phyloP scores from a whole-genome alignment of 2,329 filamentous ascomycete species.

The Fonsecaea monophora region DNA sequence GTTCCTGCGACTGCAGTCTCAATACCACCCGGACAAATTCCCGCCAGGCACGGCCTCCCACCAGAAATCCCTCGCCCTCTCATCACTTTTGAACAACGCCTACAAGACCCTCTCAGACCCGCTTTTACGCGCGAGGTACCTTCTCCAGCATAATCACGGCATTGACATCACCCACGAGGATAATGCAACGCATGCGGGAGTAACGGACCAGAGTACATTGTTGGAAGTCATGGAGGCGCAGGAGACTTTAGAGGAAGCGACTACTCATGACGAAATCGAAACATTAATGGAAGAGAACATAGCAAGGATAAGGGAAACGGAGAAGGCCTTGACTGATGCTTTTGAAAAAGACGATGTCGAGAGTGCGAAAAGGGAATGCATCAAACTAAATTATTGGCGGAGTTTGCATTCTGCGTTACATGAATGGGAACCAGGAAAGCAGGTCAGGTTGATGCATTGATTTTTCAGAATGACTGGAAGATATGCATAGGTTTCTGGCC shows the following conservation, averaged over 20 bases:
- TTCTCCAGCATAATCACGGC: conserved; percentile 70
- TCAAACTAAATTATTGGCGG: conserved; percentile 86
- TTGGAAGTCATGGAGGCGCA: conserved; percentile 86
- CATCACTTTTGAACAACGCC: conserved; percentile 85
- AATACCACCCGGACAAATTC: conserved; percentile 59
- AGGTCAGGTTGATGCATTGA: conserved; percentile 64
- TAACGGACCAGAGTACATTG: conserved; percentile 73
- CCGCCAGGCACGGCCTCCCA: conserved; percentile 53
- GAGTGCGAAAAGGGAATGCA: conserved; percentile 72
- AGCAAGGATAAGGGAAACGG: conserved; percentile 67
- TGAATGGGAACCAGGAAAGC: conserved; percentile 81
- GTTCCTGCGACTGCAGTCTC: conserved; percentile 80
- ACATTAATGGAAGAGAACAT: conserved; percentile 73
- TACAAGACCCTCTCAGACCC: conserved; percentile 84
- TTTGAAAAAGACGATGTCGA: conserved; percentile 72
- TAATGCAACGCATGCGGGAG: conserved; percentile 67
- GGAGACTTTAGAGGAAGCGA: conserved; percentile 71
- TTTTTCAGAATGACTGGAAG: neutral
- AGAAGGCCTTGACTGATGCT: conserved; percentile 66
- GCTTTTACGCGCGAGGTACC: conserved; percentile 83
- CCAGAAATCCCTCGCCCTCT: conserved; percentile 74
- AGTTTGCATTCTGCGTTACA: conserved; percentile 82
- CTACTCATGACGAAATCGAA: conserved; percentile 64
- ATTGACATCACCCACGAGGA: conserved; percentile 78
- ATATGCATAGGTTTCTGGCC: neutral